Base-by-base conservation (phyloP, 2,329 filamentous ascomycete species). In the Escovopsis sp. region DNA sequence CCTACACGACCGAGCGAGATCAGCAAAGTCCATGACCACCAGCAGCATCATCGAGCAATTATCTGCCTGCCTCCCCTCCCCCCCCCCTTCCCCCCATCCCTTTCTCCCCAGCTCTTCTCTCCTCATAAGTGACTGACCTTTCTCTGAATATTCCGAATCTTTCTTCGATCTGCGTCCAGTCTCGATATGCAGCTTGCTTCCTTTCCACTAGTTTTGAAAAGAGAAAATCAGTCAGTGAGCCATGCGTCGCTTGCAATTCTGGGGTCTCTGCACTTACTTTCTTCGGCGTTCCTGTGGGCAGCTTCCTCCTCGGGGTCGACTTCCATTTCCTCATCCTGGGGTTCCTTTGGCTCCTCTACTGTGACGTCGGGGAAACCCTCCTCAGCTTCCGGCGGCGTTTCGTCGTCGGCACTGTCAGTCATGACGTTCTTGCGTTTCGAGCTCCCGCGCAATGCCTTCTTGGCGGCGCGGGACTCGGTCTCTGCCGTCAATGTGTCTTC, bases 111-210 rank as follows among this genome's bases (percentile, higher is more conserved):
- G n/a, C n/a, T n/a, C n/a, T n/a, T n/a, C n/a, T n/a, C n/a, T n/a
- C n/a, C n/a, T n/a, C n/a, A n/a, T n/a, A n/a, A n/a, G n/a, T n/a
- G n/a, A 58, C 67, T 47, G 53, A 82, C 78, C 76, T 78, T 43
- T 86, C 86, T 48, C 86, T 74, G 50, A 96, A 83, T 14, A 80
- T 71, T 39, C 79, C 75, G 59, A 98, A 98, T 51, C 90, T 83
- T 54, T 80, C 80, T 53, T 96, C 88, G 30, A 98, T 80, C 14
- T 73, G 71, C 14, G 74, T 68, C 47, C 94, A 70, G 45, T 85
- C 76, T 37, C 86, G 82, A 51, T 87, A 78, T 0, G 87, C 87
- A 25, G 72, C 71, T 50, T 76, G 77, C 60, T 88, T 90, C 51
- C 76, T 77, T 48, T 82, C 73, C 44, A 82, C 83, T 88, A 48